phyloP scores from a whole-genome alignment of 2,329 filamentous ascomycete species.

The Pseudocercospora ulei region DNA sequence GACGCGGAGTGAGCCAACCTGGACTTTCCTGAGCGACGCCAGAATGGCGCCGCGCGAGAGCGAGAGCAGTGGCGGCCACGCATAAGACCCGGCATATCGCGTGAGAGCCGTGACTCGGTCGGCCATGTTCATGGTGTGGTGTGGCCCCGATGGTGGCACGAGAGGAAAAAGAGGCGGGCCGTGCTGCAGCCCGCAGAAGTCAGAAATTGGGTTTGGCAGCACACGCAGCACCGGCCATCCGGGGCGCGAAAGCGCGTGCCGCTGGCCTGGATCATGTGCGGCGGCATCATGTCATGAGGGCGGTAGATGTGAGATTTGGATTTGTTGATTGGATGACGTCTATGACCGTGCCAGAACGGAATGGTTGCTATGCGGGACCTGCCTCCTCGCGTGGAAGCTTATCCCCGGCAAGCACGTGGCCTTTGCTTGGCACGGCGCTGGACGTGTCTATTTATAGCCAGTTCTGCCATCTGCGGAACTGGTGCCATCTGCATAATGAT shows the following conservation, averaged over 20 bases:
- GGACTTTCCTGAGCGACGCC: conserved; percentile 40
- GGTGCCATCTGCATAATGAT: too few relatives aligned
- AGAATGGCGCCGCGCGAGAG: conserved; percentile 41
- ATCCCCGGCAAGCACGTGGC: too few relatives aligned
- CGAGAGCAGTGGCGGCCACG: conserved; percentile 43
- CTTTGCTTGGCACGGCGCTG: too few relatives aligned
- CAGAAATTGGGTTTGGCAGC: too few relatives aligned
- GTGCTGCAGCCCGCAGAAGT: too few relatives aligned
- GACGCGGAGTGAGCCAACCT: conserved; percentile 41
- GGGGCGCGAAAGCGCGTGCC: conserved; percentile 5
- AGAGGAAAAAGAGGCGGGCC: too few relatives aligned
- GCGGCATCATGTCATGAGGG: too few relatives aligned
- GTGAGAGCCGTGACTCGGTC: conserved; percentile 1
- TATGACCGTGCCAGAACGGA: conserved; percentile 5
- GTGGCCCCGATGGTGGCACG: too few relatives aligned
- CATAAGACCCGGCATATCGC: conserved; percentile 38
- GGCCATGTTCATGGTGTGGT: background rate
- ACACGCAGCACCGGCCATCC: too few relatives aligned
- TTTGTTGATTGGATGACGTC: conserved; percentile 10
- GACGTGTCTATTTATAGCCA: too few relatives aligned
- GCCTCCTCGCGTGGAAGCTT: background rate
- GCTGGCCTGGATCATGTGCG: background rate
- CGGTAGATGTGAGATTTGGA: background rate
- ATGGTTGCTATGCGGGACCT: conserved; percentile 8
- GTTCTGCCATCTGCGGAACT: too few relatives aligned